Evolutionary conservation across 495 filamentous ascomycete species (phyloP).

Genomic region (Penicillium samsonianum): DNA sequence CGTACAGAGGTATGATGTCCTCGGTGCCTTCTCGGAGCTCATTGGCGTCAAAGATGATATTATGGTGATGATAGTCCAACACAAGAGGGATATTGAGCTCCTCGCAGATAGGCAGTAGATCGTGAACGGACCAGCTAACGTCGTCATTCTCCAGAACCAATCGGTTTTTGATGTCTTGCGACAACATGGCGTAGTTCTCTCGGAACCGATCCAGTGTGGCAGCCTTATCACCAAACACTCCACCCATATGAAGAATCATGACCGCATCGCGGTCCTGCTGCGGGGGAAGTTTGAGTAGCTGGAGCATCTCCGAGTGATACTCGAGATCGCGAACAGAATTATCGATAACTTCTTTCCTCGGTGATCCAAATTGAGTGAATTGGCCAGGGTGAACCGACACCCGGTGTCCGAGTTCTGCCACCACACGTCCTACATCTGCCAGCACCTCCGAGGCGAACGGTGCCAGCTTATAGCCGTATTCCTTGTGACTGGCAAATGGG

Average conservation of each 20-base stretch:
- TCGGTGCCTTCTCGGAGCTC: constrained; percentile 80
- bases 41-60: constrained; percentile 77
- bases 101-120: constrained; percentile 87
- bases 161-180: constrained; percentile 70
- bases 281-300: constrained; percentile 72
- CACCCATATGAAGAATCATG: constrained; percentile 95
- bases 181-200: constrained; percentile 67
- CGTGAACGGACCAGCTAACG: constrained; percentile 86
- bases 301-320: constrained; percentile 86
- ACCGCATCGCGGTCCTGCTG: constrained; percentile 86
- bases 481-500: constrained; percentile 85
- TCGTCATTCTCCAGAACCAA: constrained; percentile 96
- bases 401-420: constrained; percentile 80
- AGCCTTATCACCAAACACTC: constrained; percentile 83
- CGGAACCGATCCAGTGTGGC: constrained; percentile 82
- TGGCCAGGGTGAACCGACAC: constrained; percentile 91
- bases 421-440: constrained; percentile 72
- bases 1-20: constrained; percentile 72
- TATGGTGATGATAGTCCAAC: constrained; percentile 94
- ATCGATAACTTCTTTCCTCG: constrained; percentile 69
- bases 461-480: constrained; percentile 84
- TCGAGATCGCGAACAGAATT: constrained; percentile 79
- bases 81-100: constrained; percentile 92
- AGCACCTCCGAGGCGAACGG: constrained; percentile 83
- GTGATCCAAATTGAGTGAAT: constrained; percentile 89